Evolutionary conservation across 768 basidiomycete species (phyloP).

Genomic region (Trametes cinnabarina): DNA sequence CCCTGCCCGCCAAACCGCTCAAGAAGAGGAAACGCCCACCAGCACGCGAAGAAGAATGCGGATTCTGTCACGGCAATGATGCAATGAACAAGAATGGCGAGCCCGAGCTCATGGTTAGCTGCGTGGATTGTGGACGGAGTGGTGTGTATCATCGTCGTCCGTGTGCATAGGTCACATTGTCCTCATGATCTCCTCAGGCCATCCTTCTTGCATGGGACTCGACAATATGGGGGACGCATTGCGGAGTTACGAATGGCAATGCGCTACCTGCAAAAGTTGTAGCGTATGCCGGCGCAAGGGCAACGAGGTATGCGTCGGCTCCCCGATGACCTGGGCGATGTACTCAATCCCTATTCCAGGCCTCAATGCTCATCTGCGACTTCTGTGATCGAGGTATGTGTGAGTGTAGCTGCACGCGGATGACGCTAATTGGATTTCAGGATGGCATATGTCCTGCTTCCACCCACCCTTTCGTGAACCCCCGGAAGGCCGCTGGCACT

Average conservation of each 20-base stretch:
- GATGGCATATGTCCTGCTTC: conserved; percentile 85
- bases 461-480: conserved; percentile 64
- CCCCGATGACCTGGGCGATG: background rate
- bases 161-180: background rate
- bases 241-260: conserved; percentile 78
- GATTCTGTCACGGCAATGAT: conserved; percentile 74
- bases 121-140: conserved; percentile 78
- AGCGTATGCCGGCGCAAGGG: conserved; percentile 84
- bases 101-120: conserved; percentile 72
- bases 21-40: conserved; percentile 44
- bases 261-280: conserved; percentile 90
- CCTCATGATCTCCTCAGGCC: conserved; percentile 47
- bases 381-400: conserved; percentile 78
- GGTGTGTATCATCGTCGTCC: conserved; percentile 45
- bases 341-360: conserved; percentile 40
- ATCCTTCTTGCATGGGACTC: conserved; percentile 82
- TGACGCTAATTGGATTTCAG: conserved; percentile 35
- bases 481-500: conserved; percentile 79
- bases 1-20: conserved; percentile 39
- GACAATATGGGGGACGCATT: conserved; percentile 58
- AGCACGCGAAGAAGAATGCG: conserved; percentile 64
- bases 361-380: conserved; percentile 87
- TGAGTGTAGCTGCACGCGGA: background rate
- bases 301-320: conserved; percentile 67
- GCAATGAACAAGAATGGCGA: conserved; percentile 53